A percentile compares a stretch with the other conserved stretches of the same genome.
Evolutionary conservation across 2,329 filamentous ascomycete species (phyloP).

Genomic region (Aspergillus quadrilineatus): DNA sequence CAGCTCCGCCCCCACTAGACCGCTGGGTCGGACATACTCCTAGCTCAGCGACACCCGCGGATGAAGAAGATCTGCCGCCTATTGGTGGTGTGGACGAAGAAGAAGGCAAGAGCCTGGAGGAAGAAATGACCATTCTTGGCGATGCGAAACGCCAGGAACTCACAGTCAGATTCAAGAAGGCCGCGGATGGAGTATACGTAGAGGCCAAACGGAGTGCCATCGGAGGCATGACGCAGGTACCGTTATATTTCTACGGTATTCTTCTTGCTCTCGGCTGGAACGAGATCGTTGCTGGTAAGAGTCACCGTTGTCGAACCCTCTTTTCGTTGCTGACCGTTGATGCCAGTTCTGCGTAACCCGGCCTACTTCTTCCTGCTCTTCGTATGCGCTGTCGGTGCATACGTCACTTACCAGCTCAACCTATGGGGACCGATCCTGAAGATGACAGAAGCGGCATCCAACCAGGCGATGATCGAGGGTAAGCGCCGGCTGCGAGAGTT

Average conservation of each 20-base stretch:
- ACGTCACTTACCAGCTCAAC: constrained; percentile 90
- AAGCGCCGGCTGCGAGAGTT: constrained; percentile 91
- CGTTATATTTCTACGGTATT: constrained; percentile 89
- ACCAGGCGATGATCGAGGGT: constrained; percentile 84
- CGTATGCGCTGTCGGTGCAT: constrained; percentile 71
- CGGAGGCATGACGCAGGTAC: constrained; percentile 89
- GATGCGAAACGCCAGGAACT: constrained; percentile 90
- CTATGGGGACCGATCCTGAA: constrained; percentile 94
- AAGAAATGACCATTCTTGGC: constrained; percentile 92
- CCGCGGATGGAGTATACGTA: constrained; percentile 94
- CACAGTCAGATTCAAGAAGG: constrained; percentile 95
- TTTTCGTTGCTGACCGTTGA: not conserved
- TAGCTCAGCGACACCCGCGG: constrained; percentile 69
- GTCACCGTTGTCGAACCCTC: not conserved
- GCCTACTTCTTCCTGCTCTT: constrained; percentile 88
- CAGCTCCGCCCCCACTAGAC: constrained; percentile 75
- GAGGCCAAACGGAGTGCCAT: constrained; percentile 97
- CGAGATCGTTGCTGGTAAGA: constrained; percentile 89
- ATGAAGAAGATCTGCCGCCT: constrained; percentile 84
- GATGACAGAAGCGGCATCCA: constrained; percentile 85
- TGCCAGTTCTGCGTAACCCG: constrained; percentile 83
- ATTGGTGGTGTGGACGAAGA: constrained; percentile 95
- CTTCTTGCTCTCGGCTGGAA: constrained; percentile 96
- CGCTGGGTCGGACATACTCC: constrained; percentile 81
- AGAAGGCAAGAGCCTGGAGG: constrained; percentile 88